Evolutionary conservation across 2,329 filamentous ascomycete species (phyloP).

Genomic region (Pyrenochaeta sp.): DNA sequence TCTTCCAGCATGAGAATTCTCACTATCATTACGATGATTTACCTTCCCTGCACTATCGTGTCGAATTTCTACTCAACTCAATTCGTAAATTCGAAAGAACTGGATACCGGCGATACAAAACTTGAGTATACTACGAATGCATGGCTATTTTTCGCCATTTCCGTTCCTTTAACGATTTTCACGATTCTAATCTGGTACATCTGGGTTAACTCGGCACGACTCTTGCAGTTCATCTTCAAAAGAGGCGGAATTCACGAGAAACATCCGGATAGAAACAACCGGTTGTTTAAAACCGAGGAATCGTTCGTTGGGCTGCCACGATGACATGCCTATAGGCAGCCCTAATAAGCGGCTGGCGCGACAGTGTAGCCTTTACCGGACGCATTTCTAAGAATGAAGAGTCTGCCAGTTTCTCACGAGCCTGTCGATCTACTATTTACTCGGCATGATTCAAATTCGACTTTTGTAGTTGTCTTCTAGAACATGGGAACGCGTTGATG

Average conservation of each 20-base stretch:
- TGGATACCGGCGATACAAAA: constrained; percentile 5
- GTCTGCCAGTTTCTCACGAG: neutral
- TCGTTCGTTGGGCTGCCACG: constrained; percentile 1
- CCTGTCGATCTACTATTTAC: neutral
- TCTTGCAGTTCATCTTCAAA: constrained; percentile 6
- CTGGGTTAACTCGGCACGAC: constrained; percentile 22
- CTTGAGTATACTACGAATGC: constrained; percentile 26
- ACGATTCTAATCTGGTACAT: constrained; percentile 30
- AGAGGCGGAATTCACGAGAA: neutral
- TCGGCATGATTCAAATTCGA: neutral
- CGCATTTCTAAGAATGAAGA: neutral
- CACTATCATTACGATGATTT: constrained; percentile 37
- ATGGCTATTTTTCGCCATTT: constrained; percentile 36
- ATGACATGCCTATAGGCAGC: neutral
- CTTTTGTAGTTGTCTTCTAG: neutral
- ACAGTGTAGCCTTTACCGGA: neutral
- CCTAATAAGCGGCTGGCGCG: neutral
- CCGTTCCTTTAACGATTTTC: constrained; percentile 28
- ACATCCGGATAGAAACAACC: neutral
- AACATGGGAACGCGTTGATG: neutral
- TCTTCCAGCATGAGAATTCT: constrained; percentile 33
- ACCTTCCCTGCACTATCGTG: constrained; percentile 34
- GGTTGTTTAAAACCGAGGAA: neutral
- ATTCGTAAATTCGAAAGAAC: constrained; percentile 28
- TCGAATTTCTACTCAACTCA: constrained; percentile 39